Percentiles rank a stretch among this genome's conserved stretches.
These are phyloP conservation scores for Coprinopsis marcescibilis DNA, from an alignment of 768 basidiomycete genomes.

Conservation along the genomic window DNA sequence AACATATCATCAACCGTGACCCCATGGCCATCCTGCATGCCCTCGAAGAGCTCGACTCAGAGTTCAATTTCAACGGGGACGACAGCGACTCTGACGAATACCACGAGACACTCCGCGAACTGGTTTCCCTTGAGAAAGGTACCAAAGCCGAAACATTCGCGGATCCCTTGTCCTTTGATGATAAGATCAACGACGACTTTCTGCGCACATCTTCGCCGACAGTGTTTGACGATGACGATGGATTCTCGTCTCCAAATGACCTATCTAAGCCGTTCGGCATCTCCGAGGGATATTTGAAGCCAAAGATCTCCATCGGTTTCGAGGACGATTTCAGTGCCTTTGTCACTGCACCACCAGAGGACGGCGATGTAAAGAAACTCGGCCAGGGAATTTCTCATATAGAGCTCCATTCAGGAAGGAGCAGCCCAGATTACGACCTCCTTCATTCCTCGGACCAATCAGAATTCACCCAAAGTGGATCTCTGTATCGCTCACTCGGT, in stretches of 20 bases:
- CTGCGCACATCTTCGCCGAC: background rate
- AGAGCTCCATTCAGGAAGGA: constrained; percentile 3
- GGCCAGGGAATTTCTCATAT: constrained; percentile 7
- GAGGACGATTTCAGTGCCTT: constrained; percentile 82
- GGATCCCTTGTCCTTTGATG: too few species aligned
- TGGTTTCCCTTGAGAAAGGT: constrained; percentile 17
- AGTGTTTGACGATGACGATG: background rate
- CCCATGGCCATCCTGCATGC: constrained; percentile 9
- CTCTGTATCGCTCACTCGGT: constrained; percentile 46
- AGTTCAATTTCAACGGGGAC: constrained; percentile 7
- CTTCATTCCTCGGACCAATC: constrained; percentile 5
- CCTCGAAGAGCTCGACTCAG: constrained; percentile 8
- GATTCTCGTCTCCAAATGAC: background rate
- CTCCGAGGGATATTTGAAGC: background rate
- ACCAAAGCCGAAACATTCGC: background rate
- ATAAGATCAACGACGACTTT: background rate
- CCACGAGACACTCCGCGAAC: constrained; percentile 1
- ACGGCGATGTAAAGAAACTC: constrained; percentile 6
- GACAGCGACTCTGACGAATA: constrained; percentile 9
- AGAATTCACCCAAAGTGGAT: constrained; percentile 8
- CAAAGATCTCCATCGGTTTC: constrained; percentile 35
- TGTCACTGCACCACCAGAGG: constrained; percentile 50
- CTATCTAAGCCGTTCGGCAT: constrained; percentile 10
- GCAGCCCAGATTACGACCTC: constrained; percentile 9
- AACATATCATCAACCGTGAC: constrained; percentile 10